Evolutionary conservation across 495 filamentous ascomycete species (phyloP).

Genomic region (Astrocystis sublimbata): DNA sequence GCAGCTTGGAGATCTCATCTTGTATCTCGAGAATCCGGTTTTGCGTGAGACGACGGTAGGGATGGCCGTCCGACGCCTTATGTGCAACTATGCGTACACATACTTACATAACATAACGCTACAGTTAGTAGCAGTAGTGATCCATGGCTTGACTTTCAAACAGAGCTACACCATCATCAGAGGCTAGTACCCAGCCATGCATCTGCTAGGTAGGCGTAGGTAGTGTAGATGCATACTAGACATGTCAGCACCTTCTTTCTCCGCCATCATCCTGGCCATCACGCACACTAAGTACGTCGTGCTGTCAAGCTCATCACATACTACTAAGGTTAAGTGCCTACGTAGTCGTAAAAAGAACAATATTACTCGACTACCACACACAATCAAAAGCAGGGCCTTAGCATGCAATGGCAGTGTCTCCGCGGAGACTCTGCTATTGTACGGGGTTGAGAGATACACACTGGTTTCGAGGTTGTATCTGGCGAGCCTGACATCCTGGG

Average conservation of each 20-base stretch:
- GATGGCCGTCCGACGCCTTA: not conserved
- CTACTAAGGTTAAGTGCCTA: too few relatives aligned
- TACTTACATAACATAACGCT: not conserved
- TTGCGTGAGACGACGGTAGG: not conserved
- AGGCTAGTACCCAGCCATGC: not conserved
- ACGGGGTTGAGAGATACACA: not conserved
- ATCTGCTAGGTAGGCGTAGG: too few relatives aligned
- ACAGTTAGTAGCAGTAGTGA: not conserved
- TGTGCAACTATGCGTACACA: too few relatives aligned
- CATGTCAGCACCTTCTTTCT: conserved; percentile 10
- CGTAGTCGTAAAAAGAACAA: too few relatives aligned
- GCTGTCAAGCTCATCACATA: too few relatives aligned
- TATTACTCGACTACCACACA: too few relatives aligned
- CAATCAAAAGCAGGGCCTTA: too few relatives aligned
- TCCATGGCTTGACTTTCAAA: too few relatives aligned
- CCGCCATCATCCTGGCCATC: too few relatives aligned
- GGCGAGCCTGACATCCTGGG: too few relatives aligned
- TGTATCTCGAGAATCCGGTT: not conserved
- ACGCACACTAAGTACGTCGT: too few relatives aligned
- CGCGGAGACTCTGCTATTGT: not conserved
- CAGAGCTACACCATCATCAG: not conserved
- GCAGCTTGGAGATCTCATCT: not conserved
- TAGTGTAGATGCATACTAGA: not conserved
- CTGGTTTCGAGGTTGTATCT: not conserved
- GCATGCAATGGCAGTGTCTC: too few relatives aligned